phyloP scores from a whole-genome alignment of 2,329 filamentous ascomycete genomes.

The Fusarium sp. region DNA sequence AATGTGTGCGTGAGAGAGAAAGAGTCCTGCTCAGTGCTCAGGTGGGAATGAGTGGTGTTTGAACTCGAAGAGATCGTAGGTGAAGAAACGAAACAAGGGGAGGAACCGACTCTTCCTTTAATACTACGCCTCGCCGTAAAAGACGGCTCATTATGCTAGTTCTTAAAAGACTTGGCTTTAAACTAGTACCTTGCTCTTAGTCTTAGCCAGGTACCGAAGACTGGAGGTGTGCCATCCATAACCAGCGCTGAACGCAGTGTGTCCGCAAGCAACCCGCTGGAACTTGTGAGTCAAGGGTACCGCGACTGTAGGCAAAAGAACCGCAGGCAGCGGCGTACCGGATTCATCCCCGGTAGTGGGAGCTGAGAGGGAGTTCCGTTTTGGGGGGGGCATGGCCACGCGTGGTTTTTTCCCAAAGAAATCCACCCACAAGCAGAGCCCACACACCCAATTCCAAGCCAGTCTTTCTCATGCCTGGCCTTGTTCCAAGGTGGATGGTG shows the following conservation, averaged over 20 bases:
- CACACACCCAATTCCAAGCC: slow-evolving; percentile 4
- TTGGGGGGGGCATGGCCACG: slow-evolving; percentile 23
- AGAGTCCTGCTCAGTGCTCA: slow-evolving; percentile 43
- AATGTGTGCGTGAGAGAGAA: slow-evolving; percentile 37
- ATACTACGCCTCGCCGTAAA: slow-evolving; percentile 39
- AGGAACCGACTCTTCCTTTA: slow-evolving; percentile 39
- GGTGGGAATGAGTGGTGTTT: slow-evolving; percentile 42
- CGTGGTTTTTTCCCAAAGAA: slow-evolving; percentile 35
- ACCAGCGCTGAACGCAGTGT: slow-evolving; percentile 20
- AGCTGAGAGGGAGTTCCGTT: slow-evolving; percentile 26
- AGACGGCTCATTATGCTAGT: slow-evolving; percentile 34
- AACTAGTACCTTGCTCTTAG: slow-evolving; percentile 8
- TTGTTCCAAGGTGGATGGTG: slow-evolving; percentile 17
- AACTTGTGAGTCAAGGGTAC: slow-evolving; percentile 11
- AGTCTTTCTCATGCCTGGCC: slow-evolving; percentile 23
- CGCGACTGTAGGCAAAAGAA: slow-evolving; percentile 10
- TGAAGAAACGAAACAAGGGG: slow-evolving; percentile 39
- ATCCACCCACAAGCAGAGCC: slow-evolving; percentile 2
- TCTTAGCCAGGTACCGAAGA: slow-evolving; percentile 29
- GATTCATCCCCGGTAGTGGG: slow-evolving; percentile 23
- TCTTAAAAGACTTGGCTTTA: slow-evolving; percentile 37
- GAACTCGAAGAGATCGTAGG: slow-evolving; percentile 40
- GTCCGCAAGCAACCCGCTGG: slow-evolving; percentile 20
- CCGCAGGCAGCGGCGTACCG: slow-evolving; percentile 27
- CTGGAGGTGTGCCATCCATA: slow-evolving; percentile 19